Conservation (phyloP, 2,329 filamentous ascomycete genomes). For the Phialophora chinensis region DNA sequence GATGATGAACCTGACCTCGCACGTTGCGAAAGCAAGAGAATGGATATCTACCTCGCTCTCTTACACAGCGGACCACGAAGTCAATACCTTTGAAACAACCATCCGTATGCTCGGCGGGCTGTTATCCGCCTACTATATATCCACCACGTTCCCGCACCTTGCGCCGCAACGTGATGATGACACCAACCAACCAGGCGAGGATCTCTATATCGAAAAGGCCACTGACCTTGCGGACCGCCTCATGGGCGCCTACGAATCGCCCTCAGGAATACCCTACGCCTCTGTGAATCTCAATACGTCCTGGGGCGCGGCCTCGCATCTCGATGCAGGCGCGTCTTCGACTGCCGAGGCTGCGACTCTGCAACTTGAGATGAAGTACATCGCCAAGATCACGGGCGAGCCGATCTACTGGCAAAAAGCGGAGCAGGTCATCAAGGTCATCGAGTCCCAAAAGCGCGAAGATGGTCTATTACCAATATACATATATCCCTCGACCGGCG, state of each 20-base stretch:
- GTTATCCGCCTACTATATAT: conserved; percentile 93
- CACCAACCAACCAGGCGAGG: conserved; percentile 75
- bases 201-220: conserved; percentile 94
- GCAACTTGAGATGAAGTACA: conserved; percentile 96
- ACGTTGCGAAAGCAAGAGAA: conserved; percentile 80
- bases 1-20: conserved; percentile 92
- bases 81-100: conserved; percentile 97
- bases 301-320: conserved; percentile 78
- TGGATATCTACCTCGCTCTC: conserved; percentile 83
- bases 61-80: conserved; percentile 84
- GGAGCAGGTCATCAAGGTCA: conserved; percentile 88
- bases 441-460: conserved; percentile 78
- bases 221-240: conserved; percentile 89
- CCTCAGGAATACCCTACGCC: conserved; percentile 84
- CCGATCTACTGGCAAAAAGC: conserved; percentile 88
- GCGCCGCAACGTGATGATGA: conserved; percentile 76
- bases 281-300: conserved; percentile 85
- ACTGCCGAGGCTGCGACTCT: conserved; percentile 91
- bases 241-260: conserved; percentile 83
- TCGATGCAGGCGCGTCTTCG: conserved; percentile 84
- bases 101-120: conserved; percentile 96
- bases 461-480: conserved; percentile 93
- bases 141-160: conserved; percentile 78
- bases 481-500: conserved; percentile 77
- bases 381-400: conserved; percentile 93